Conservation (phyloP, 2,329 filamentous ascomycete genomes). For the Epichloe hybrida region DNA sequence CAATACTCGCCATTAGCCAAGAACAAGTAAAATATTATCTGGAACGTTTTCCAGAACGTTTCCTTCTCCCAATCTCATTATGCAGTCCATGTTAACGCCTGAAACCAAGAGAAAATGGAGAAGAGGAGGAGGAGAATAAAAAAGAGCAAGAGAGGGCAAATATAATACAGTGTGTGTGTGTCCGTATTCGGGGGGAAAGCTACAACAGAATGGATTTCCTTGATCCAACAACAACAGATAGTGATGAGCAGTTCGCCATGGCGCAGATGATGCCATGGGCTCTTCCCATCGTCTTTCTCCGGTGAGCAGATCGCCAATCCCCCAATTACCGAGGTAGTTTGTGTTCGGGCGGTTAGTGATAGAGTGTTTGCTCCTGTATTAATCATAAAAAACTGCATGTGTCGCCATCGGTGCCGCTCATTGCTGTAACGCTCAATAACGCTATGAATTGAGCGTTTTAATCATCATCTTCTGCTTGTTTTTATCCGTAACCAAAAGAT, state of each 20-base stretch:
- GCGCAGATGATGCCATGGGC: not conserved
- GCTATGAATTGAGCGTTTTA: slow-evolving; percentile 45
- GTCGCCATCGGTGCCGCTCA: slow-evolving; percentile 1
- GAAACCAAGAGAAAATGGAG: slow-evolving; percentile 5
- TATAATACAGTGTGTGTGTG: not conserved
- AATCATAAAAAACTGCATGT: not conserved
- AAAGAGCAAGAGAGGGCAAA: not conserved
- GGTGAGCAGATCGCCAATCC: not conserved
- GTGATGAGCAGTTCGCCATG: not conserved
- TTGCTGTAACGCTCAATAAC: slow-evolving; percentile 10
- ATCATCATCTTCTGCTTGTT: slow-evolving; percentile 60
- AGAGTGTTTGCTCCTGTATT: not conserved
- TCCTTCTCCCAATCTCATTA: not conserved
- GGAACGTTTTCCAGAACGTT: not conserved
- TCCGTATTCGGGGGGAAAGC: not conserved
- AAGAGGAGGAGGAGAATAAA: slow-evolving; percentile 3
- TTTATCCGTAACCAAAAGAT: slow-evolving; percentile 55
- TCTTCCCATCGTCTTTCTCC: not conserved
- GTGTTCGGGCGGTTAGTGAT: not conserved
- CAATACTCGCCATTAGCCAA: not conserved
- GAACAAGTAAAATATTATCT: not conserved
- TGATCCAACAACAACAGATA: slow-evolving; percentile 4
- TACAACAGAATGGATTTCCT: not conserved
- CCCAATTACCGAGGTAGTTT: not conserved
- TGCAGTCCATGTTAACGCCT: slow-evolving; percentile 4